A percentile compares a stretch with the other conserved stretches of the same genome.
Conservation (phyloP, 495 filamentous ascomycete species). For the Penicillium egyptiacum region DNA sequence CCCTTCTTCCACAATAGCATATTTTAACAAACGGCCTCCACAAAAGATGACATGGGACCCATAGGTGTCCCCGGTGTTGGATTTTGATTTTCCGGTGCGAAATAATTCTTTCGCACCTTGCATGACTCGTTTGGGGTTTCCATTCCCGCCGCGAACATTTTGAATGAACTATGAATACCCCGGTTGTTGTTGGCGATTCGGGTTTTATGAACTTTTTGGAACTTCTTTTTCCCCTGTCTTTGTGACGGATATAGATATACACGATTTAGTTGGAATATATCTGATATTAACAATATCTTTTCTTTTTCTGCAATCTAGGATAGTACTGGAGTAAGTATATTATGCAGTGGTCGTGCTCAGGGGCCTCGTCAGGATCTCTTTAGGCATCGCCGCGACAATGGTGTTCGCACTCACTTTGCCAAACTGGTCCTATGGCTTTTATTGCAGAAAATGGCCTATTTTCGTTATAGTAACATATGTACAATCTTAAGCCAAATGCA, state of each 20-base stretch:
- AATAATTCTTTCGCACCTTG: constrained; percentile 15
- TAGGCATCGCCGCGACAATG: constrained; percentile 1
- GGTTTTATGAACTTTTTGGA: constrained; percentile 24
- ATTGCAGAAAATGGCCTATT: no score
- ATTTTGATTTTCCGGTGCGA: constrained; percentile 15
- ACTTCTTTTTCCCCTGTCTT: constrained; percentile 16
- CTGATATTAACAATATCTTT: constrained; percentile 1
- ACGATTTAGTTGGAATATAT: constrained; percentile 17
- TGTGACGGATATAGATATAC: constrained; percentile 28
- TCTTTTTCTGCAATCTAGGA: background rate
- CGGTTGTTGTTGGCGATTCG: constrained; percentile 34
- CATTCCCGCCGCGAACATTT: background rate
- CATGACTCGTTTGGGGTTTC: constrained; percentile 21
- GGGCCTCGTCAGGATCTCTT: background rate
- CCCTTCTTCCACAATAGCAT: constrained; percentile 18
- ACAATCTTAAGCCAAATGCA: no score
- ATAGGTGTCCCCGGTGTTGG: constrained; percentile 26
- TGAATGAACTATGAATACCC: constrained; percentile 40
- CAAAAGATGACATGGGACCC: constrained; percentile 26
- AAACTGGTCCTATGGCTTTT: no score
- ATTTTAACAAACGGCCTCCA: constrained; percentile 24
- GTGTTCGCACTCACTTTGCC: background rate
- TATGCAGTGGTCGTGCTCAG: background rate
- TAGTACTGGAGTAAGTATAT: background rate
- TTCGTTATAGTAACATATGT: no score